phyloP scores from a whole-genome alignment of 2,329 filamentous ascomycete species.

The Cercospora zeina region DNA sequence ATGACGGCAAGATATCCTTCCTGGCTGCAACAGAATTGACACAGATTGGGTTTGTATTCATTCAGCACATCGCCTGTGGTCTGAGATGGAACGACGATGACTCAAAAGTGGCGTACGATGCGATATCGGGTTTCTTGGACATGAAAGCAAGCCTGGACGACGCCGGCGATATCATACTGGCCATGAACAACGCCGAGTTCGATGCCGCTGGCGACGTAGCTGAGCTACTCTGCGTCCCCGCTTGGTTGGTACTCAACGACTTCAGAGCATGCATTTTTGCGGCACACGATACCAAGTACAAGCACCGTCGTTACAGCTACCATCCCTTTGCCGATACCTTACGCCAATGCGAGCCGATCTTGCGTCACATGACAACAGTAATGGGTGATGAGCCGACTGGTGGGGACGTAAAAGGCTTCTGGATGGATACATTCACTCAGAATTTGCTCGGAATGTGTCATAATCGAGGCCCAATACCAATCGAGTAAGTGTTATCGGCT shows the following conservation, averaged over 20 bases:
- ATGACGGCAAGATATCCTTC: constrained; percentile 3
- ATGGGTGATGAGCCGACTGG: not conserved
- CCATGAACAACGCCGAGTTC: constrained; percentile 1
- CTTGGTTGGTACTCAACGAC: not conserved
- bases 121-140: not conserved
- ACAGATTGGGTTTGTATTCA: not conserved
- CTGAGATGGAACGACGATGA: not conserved
- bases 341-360: constrained; percentile 1
- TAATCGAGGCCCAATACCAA: not conserved
- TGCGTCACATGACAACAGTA: not conserved
- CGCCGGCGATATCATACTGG: not conserved
- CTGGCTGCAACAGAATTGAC: not conserved
- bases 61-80: not conserved
- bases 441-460: not conserved
- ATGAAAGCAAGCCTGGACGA: not conserved
- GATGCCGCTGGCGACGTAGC: not conserved
- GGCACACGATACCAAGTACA: not conserved
- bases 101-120: not conserved
- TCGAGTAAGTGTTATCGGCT: not conserved
- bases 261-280: not conserved
- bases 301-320: not conserved
- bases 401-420: not conserved
- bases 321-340: not conserved
- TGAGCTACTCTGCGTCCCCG: not conserved
- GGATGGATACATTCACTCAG: not conserved